These are phyloP conservation scores for Acacia acuminata DNA, from an alignment of 306 rosid genomes.

Conservation along the genomic window DNA sequence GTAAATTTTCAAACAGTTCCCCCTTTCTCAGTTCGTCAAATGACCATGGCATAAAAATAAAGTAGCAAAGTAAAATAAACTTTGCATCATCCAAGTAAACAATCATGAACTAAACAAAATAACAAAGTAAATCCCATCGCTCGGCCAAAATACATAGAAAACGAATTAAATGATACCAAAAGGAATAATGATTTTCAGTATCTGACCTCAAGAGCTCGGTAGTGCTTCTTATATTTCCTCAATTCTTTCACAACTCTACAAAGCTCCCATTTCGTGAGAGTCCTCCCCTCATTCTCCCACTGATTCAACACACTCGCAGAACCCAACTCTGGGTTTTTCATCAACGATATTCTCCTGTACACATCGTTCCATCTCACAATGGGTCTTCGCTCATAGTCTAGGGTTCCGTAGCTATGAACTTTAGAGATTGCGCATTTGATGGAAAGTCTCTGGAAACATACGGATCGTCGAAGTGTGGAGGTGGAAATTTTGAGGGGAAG, in stretches of 20 bases:
- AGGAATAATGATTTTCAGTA: background rate
- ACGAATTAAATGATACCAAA: background rate
- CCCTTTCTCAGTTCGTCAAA: background rate
- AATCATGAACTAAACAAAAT: background rate
- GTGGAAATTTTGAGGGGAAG: slow-evolving; percentile 30
- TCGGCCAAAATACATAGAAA: background rate
- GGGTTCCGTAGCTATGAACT: slow-evolving; percentile 67
- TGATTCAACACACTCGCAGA: slow-evolving; percentile 63
- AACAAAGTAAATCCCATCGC: background rate
- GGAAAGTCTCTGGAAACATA: slow-evolving; percentile 27
- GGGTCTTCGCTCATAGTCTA: slow-evolving; percentile 71
- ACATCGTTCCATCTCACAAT: slow-evolving; percentile 62
- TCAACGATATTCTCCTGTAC: slow-evolving; percentile 60
- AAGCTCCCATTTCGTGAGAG: slow-evolving; percentile 81
- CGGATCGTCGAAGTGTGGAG: slow-evolving; percentile 17
- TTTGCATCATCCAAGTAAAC: background rate
- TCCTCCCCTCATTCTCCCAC: slow-evolving; percentile 87
- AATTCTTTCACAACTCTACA: slow-evolving; percentile 74
- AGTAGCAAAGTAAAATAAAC: background rate
- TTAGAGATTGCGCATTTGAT: slow-evolving; percentile 63
- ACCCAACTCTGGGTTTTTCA: slow-evolving; percentile 59
- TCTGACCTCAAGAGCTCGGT: slow-evolving; percentile 80
- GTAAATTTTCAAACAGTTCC: background rate
- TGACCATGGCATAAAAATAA: background rate
- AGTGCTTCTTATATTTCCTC: slow-evolving; percentile 59